Evolutionary conservation across 2,329 filamentous ascomycete species (phyloP), one percentile per base, ranked within the genome.

Genomic region (Rhytidhysteron rufulum): DNA sequence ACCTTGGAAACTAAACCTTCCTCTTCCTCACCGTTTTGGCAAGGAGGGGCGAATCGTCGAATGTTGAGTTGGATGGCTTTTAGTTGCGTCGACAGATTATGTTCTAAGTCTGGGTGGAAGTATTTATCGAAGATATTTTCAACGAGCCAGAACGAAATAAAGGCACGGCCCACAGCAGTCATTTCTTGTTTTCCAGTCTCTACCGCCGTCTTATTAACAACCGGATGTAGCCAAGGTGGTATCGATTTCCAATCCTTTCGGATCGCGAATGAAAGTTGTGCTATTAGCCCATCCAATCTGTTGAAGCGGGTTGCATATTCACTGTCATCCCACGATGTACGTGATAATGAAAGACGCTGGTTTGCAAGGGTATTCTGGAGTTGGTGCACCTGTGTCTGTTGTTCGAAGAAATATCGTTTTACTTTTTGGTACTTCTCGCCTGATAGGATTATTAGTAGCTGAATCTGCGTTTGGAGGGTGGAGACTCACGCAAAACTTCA

Each of bases 371-470:
- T 93, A 64, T 98, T 97, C 64, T 98, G 93, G 15, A 98, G 77
- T 55, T 93, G 86, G 64, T 96, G 91, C 18, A 97, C 86, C 66
- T 96, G 90, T 15, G 82, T 77, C 50, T 84, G 86, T 54, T 95
- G 85, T 49, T 97, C 93, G 64, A 97, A 97, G 63, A 96, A 98
- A 55, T 96, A 86, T 41, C 89, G 83, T 72, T 98, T 98, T 42
- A 98, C 91, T 62, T 96, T 95, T 65, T 94, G 94, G 65, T 98
- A 98, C 71, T 98, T 98, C 51, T 81, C 82, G 58, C 93, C 90
- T 95, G 38, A 43, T 44, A 33, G 21, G n/a, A n/a, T n/a, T n/a
- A n/a, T n/a, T n/a, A n/a, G n/a, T n/a, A n/a, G n/a, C n/a, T n/a
- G n/a, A n/a, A n/a, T n/a, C n/a, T n/a, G n/a, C n/a, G n/a, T n/a